Percentiles rank a stretch among this genome's conserved stretches.
phyloP scores from a whole-genome alignment of 179 eudicot genomes.

The Spergularia azorica region DNA sequence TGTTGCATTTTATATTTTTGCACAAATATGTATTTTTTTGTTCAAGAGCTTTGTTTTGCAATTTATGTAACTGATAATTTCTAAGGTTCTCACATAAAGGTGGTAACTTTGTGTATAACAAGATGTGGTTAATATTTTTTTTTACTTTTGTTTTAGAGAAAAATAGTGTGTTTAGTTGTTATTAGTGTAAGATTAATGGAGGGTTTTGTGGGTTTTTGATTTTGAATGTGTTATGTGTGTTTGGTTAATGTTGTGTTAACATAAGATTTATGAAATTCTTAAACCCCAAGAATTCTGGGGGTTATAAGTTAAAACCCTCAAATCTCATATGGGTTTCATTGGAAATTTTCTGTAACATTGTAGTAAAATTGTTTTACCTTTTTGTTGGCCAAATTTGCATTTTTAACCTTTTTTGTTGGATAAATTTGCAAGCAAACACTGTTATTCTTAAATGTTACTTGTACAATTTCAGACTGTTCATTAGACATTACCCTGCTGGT shows the following conservation, averaged over 20 bases:
- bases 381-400: no score
- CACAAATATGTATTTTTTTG: no score
- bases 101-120: neutral
- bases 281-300: neutral
- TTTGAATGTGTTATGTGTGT: neutral
- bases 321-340: slow-evolving; percentile 13
- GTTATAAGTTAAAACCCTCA: neutral
- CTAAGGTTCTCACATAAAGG: no score
- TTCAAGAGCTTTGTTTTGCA: no score
- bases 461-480: neutral
- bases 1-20: no score
- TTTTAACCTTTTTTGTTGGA: neutral
- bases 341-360: neutral
- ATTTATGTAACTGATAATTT: no score
- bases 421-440: neutral
- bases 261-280: slow-evolving; percentile 4
- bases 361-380: no score
- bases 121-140: no score
- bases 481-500: neutral
- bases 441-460: neutral
- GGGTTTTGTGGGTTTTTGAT: slow-evolving; percentile 6
- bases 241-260: neutral
- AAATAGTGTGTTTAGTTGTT: no score
- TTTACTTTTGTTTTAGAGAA: neutral
- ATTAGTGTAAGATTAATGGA: neutral